These are phyloP conservation scores for Cryptococcus floricola DNA, from an alignment of 1,284 basidiomycete genomes.

Conservation along the genomic window DNA sequence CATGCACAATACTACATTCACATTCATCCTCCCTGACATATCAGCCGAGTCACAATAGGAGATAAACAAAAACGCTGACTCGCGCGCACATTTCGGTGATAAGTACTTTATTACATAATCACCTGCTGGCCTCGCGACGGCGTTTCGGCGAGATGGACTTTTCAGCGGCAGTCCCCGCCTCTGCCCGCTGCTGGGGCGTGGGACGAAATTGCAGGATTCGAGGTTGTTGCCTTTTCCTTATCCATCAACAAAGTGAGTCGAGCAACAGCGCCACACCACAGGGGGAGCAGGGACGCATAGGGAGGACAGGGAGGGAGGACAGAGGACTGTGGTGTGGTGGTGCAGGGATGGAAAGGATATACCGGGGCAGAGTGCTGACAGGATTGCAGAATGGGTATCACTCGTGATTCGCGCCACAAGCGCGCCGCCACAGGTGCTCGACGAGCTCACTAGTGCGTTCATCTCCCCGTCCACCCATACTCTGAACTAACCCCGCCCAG, in stretches of 20 bases:
- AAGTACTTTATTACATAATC: no score
- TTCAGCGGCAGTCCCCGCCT: no score
- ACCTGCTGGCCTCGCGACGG: no score
- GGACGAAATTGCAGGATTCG: background rate
- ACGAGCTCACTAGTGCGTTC: constrained; percentile 63
- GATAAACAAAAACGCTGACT: no score
- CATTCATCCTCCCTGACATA: no score
- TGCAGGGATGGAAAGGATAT: background rate
- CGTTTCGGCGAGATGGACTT: no score
- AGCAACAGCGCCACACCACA: background rate
- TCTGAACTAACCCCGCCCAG: constrained; percentile 6
- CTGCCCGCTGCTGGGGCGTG: no score
- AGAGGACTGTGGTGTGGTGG: background rate
- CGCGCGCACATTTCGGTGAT: no score
- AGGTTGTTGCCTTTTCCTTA: background rate
- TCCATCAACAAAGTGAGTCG: constrained; percentile 2
- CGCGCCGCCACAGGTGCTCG: constrained; percentile 88
- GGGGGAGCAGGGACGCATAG: no score
- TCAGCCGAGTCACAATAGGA: no score
- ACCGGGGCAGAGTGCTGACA: background rate
- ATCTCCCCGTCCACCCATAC: background rate
- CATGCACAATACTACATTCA: no score
- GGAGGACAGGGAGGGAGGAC: no score
- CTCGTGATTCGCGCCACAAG: constrained; percentile 91
- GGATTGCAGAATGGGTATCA: constrained; percentile 63